These are phyloP conservation scores for Heterobasidion parviporum DNA, from an alignment of 1,284 basidiomycete genomes.

Conservation along the genomic window DNA sequence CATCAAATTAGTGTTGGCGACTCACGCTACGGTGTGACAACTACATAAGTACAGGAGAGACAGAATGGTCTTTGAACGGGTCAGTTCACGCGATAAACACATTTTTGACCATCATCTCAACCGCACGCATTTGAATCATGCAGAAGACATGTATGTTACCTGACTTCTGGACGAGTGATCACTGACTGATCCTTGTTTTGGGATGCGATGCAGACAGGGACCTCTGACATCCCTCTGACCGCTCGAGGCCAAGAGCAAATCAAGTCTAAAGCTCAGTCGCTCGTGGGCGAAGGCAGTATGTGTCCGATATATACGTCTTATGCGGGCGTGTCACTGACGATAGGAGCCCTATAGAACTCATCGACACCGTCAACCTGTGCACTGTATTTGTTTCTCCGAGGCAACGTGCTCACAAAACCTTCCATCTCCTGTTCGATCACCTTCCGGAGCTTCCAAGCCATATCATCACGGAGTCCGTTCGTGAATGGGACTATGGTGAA, in stretches of 20 bases:
- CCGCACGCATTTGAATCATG: constrained; percentile 1
- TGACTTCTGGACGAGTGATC: too few relatives aligned
- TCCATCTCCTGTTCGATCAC: constrained; percentile 70
- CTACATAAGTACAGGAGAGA: constrained; percentile 60
- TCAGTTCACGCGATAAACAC: constrained; percentile 19
- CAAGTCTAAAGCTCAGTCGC: constrained; percentile 47
- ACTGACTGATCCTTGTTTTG: too few relatives aligned
- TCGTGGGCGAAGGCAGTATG: constrained; percentile 77
- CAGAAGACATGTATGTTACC: constrained; percentile 61
- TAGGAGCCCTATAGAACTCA: constrained; percentile 41
- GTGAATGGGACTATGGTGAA: constrained; percentile 88
- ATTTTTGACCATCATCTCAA: constrained; percentile 1
- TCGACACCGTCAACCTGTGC: constrained; percentile 77
- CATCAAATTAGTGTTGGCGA: not conserved
- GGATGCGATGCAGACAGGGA: constrained; percentile 60
- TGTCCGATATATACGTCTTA: constrained; percentile 10
- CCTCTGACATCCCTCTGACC: constrained; percentile 83
- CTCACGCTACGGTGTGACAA: constrained; percentile 4
- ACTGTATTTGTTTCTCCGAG: constrained; percentile 80
- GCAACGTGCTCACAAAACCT: constrained; percentile 76
- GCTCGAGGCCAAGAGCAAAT: constrained; percentile 73
- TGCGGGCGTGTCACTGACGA: constrained; percentile 6
- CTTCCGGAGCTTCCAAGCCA: constrained; percentile 42
- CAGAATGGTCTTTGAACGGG: constrained; percentile 91
- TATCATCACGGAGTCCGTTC: constrained; percentile 53